Conservation (phyloP, 2,329 filamentous ascomycete genomes). For the Fonsecaea pedrosoi region DNA sequence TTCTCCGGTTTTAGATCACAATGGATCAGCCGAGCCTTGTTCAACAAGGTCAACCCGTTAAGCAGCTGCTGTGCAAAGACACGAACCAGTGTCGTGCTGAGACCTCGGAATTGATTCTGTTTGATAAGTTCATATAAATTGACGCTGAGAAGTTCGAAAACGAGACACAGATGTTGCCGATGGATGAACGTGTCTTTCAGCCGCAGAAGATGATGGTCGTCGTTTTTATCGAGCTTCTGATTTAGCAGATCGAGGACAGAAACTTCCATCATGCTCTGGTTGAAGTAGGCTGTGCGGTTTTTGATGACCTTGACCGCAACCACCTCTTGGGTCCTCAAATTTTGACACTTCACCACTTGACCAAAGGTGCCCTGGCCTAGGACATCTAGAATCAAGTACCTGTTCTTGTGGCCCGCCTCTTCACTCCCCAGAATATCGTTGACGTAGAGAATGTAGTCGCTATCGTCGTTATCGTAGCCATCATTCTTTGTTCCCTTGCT, state of each 20-base stretch:
- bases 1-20: slow-evolving; percentile 99
- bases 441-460: slow-evolving; percentile 98
- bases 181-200: slow-evolving; percentile 99
- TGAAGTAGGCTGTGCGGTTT: slow-evolving; percentile 98
- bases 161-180: slow-evolving; percentile 91
- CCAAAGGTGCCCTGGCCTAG: slow-evolving; percentile 97
- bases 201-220: slow-evolving; percentile 92
- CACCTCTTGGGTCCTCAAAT: slow-evolving; percentile 96
- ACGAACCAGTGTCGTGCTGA: slow-evolving; percentile 94
- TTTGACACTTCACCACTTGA: slow-evolving; percentile 98
- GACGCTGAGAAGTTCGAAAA: slow-evolving; percentile 95
- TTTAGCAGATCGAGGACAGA: slow-evolving; percentile 97
- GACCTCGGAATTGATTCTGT: slow-evolving; percentile 96
- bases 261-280: slow-evolving; percentile 99
- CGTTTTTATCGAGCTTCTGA: slow-evolving; percentile 98
- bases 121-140: slow-evolving; percentile 99
- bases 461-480: slow-evolving; percentile 98
- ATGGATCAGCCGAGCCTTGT: slow-evolving; percentile 96
- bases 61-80: slow-evolving; percentile 97
- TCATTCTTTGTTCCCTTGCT: slow-evolving; percentile 99
- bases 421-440: slow-evolving; percentile 98
- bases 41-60: slow-evolving; percentile 87
- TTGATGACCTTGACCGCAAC: slow-evolving; percentile 99
- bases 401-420: slow-evolving; percentile 98
- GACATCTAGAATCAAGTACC: slow-evolving; percentile 96